Evolutionary conservation across 2,329 filamentous ascomycete genomes (phyloP).

Genomic region (Fusarium lateritium): DNA sequence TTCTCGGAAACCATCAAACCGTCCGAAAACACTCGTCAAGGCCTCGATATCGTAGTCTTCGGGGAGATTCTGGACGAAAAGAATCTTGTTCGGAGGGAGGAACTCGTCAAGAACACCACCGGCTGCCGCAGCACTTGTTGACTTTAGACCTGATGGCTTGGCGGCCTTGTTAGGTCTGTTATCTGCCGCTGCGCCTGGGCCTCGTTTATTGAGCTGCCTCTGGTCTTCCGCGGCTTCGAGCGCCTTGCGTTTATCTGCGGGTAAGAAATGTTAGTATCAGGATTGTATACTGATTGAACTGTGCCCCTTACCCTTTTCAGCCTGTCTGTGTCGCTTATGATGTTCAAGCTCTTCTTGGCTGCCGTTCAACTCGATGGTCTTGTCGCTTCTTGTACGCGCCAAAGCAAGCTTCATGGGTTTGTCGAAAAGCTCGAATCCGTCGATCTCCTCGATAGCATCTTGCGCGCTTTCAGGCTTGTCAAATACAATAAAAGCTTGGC

Average conservation of each 20-base stretch:
- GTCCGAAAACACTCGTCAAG: slow-evolving; percentile 84
- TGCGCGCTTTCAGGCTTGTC: slow-evolving; percentile 84
- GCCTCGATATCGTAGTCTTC: slow-evolving; percentile 87
- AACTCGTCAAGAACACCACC: slow-evolving; percentile 96
- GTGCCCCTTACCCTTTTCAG: slow-evolving; percentile 82
- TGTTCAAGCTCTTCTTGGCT: slow-evolving; percentile 85
- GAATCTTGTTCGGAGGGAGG: slow-evolving; percentile 95
- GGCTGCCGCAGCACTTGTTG: slow-evolving; percentile 75
- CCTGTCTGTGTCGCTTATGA: slow-evolving; percentile 86
- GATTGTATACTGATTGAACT: no score
- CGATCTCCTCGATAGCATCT: slow-evolving; percentile 87
- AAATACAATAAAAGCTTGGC: slow-evolving; percentile 96
- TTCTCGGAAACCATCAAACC: slow-evolving; percentile 95
- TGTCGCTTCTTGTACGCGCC: slow-evolving; percentile 88
- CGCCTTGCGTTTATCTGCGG: slow-evolving; percentile 82
- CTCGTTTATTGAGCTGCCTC: slow-evolving; percentile 82
- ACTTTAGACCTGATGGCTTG: slow-evolving; percentile 76
- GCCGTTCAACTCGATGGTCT: slow-evolving; percentile 82
- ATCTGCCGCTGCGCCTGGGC: slow-evolving; percentile 62
- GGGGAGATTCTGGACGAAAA: slow-evolving; percentile 94
- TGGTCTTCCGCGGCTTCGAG: slow-evolving; percentile 83
- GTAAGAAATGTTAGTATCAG: neutral
- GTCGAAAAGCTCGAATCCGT: slow-evolving; percentile 93
- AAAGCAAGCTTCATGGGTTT: slow-evolving; percentile 90
- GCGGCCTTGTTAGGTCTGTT: slow-evolving; percentile 77